Conservation (phyloP, 2,329 filamentous ascomycete species). For the Cladosporium sp. region DNA sequence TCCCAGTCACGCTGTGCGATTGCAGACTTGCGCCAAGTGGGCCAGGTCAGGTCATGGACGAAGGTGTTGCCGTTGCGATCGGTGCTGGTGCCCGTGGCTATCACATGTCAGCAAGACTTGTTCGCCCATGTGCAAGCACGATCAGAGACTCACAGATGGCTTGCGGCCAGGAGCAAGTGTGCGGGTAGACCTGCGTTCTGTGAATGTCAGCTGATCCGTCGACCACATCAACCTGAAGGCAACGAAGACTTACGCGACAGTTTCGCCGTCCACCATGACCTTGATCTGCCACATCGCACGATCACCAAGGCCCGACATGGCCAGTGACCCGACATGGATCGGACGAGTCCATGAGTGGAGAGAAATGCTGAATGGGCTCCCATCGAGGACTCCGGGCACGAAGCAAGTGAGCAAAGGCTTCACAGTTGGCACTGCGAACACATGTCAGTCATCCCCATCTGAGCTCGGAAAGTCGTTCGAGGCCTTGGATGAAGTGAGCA, state of each 20-base stretch:
- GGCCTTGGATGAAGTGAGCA: background rate
- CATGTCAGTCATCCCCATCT: slow-evolving; percentile 2
- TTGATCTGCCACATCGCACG: slow-evolving; percentile 51
- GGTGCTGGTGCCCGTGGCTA: background rate
- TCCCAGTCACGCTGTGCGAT: slow-evolving; percentile 71
- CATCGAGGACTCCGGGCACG: slow-evolving; percentile 62
- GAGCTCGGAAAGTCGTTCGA: background rate
- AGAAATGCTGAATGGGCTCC: slow-evolving; percentile 67
- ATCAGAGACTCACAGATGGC: slow-evolving; percentile 49
- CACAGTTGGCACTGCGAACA: background rate
- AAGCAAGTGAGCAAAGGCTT: slow-evolving; percentile 61
- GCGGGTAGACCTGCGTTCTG: slow-evolving; percentile 57
- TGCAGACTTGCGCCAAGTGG: slow-evolving; percentile 68
- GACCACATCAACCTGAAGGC: background rate
- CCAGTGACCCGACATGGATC: background rate
- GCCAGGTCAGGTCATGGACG: slow-evolving; percentile 55
- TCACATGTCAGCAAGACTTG: background rate
- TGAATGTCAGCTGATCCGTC: slow-evolving; percentile 19
- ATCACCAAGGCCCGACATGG: slow-evolving; percentile 37
- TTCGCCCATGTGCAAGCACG: background rate
- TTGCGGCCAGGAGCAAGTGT: slow-evolving; percentile 54
- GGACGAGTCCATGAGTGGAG: slow-evolving; percentile 65
- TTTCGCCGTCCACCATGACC: slow-evolving; percentile 67
- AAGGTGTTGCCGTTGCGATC: background rate
- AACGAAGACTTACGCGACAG: slow-evolving; percentile 41